Conservation (phyloP, 2,329 filamentous ascomycete species). For the Beauveria australis region DNA sequence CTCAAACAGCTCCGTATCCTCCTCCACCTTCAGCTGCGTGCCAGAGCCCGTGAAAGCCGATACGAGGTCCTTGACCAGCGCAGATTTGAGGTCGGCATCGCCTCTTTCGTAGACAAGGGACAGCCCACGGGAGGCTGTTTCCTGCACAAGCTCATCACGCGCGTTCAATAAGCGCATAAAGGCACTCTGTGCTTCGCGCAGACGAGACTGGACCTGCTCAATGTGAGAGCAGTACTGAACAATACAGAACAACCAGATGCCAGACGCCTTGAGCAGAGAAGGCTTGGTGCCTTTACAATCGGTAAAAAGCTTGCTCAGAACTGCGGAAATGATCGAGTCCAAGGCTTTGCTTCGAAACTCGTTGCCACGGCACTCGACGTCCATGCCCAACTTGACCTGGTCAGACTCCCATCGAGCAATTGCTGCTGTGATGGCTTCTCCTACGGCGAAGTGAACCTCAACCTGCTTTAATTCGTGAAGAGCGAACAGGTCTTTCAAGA, state of each 20-base stretch:
- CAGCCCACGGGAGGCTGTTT: slow-evolving; percentile 84
- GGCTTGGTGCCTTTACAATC: slow-evolving; percentile 83
- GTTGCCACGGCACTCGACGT: slow-evolving; percentile 52
- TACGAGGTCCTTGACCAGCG: slow-evolving; percentile 80
- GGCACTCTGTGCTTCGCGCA: slow-evolving; percentile 73
- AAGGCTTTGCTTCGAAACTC: slow-evolving; percentile 31
- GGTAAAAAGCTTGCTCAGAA: slow-evolving; percentile 64
- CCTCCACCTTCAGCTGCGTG: slow-evolving; percentile 70
- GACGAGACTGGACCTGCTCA: slow-evolving; percentile 60
- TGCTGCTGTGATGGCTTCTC: slow-evolving; percentile 75
- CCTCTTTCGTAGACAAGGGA: slow-evolving; percentile 93
- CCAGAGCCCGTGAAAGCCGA: slow-evolving; percentile 77
- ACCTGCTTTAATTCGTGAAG: slow-evolving; percentile 78
- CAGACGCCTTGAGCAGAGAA: slow-evolving; percentile 80
- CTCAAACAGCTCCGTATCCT: slow-evolving; percentile 90
- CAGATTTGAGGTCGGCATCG: slow-evolving; percentile 68
- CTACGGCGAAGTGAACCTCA: slow-evolving; percentile 84
- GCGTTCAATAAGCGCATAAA: slow-evolving; percentile 85
- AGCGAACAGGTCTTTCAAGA: slow-evolving; percentile 62
- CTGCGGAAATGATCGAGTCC: slow-evolving; percentile 36
- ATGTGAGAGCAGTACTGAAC: slow-evolving; percentile 84
- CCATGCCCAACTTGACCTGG: slow-evolving; percentile 64
- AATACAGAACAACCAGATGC: slow-evolving; percentile 89
- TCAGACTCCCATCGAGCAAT: slow-evolving; percentile 78
- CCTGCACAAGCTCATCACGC: slow-evolving; percentile 88